phyloP scores from a whole-genome alignment of 2,329 filamentous ascomycete genomes.

The Penicillium sp. region DNA sequence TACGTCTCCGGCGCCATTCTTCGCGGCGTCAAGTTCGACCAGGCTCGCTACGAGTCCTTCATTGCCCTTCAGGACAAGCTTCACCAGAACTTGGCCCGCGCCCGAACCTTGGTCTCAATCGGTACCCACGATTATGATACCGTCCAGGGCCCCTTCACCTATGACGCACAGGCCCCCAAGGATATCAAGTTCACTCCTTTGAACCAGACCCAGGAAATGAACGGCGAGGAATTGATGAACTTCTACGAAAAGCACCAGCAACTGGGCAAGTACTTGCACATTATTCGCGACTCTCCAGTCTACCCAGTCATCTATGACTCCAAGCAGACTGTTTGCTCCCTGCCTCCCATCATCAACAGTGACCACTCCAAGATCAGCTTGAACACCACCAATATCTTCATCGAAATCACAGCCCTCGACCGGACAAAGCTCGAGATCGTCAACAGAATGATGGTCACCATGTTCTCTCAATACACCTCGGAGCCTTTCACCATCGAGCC shows the following conservation, averaged over 20 bases:
- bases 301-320: slow-evolving; percentile 96
- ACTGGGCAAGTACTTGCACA: slow-evolving; percentile 85
- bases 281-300: slow-evolving; percentile 88
- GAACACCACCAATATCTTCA: slow-evolving; percentile 89
- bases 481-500: slow-evolving; percentile 93
- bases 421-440: slow-evolving; percentile 96
- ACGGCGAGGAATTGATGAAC: slow-evolving; percentile 82
- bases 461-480: slow-evolving; percentile 91
- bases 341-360: slow-evolving; percentile 97
- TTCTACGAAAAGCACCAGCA: slow-evolving; percentile 96
- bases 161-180: slow-evolving; percentile 88
- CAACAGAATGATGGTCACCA: slow-evolving; percentile 90
- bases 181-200: slow-evolving; percentile 88
- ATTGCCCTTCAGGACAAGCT: slow-evolving; percentile 97
- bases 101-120: slow-evolving; percentile 92
- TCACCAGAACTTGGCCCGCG: slow-evolving; percentile 90
- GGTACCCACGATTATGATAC: slow-evolving; percentile 97
- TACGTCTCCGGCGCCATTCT: slow-evolving; percentile 88
- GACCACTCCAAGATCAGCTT: slow-evolving; percentile 95
- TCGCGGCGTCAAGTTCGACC: slow-evolving; percentile 86
- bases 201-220: slow-evolving; percentile 89
- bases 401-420: slow-evolving; percentile 95
- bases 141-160: slow-evolving; percentile 91
- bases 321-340: slow-evolving; percentile 81
- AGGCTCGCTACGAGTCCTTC: slow-evolving; percentile 94